These are phyloP conservation scores for Globisporangium viniferum DNA, from an alignment of 352 stramenopile species.

Conservation along the genomic window DNA sequence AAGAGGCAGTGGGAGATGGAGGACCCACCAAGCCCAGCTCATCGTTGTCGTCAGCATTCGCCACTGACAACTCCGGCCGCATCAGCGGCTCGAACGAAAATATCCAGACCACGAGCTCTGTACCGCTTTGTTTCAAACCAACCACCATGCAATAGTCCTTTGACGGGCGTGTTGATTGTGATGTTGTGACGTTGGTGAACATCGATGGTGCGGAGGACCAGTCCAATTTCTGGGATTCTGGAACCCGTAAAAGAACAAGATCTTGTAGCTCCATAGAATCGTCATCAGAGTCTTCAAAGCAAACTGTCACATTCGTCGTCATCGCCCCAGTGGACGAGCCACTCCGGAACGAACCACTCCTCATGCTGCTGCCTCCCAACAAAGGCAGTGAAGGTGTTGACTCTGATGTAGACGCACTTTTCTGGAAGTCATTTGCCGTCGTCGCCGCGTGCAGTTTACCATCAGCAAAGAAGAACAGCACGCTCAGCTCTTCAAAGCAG, in stretches of 20 bases:
- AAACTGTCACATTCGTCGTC: constrained; percentile 11
- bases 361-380: constrained; percentile 5
- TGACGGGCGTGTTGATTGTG: constrained; percentile 19
- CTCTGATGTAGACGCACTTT: not conserved
- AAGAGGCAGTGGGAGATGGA: not conserved
- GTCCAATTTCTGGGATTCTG: constrained; percentile 48
- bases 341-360: constrained; percentile 4
- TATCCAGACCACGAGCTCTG: constrained; percentile 50
- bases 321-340: not conserved
- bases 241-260: constrained; percentile 33
- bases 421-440: constrained; percentile 13
- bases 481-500: constrained; percentile 32
- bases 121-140: constrained; percentile 35
- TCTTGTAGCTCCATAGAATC: constrained; percentile 23
- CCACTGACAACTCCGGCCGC: not conserved
- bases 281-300: constrained; percentile 20
- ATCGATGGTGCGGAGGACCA: constrained; percentile 45
- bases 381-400: not conserved
- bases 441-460: constrained; percentile 33
- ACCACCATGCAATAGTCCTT: constrained; percentile 68
- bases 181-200: constrained; percentile 17
- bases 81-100: constrained; percentile 39
- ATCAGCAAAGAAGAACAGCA: constrained; percentile 35
- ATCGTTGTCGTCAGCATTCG: not conserved
- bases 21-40: constrained; percentile 6